Evolutionary conservation across 2,329 filamentous ascomycete genomes (phyloP), one percentile per base, ranked within the genome.

Genomic region (Westerdykella aurantiaca): DNA sequence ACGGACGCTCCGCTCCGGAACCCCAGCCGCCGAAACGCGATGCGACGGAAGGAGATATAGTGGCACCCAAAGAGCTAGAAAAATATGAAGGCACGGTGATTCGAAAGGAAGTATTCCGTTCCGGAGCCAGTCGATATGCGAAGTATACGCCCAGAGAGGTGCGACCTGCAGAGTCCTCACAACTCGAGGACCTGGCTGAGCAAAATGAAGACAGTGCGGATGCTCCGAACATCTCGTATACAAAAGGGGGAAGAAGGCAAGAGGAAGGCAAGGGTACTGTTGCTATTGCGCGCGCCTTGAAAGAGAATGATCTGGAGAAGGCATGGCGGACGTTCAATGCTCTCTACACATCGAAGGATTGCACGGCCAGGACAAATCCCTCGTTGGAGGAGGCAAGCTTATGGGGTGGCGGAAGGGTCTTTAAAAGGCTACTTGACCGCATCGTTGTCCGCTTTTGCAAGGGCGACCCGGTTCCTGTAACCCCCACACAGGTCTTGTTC

Each of bases 321-420:
- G 62, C 63, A 5, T 69, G 64, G 64, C 14, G 23, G 2, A 14
- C 49, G 5, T 66, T 68, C 46, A 40, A 57, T 13, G 21, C 45
- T 12, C 54, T 44, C n/a, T 69, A 59, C 38, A 51, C 51, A 6
- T 56, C 57, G 12, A 57, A 47, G 25, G 59, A 60, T 25, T 60
- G 60, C 38, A 47, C 53, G n/a, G 61, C 64, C 23, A 40, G 67
- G 9, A 52, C 39, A 5, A 42, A 56, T 6, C 58, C 60, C 6
- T 42, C 49, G 2, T 38, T 48, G 10, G 21, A 44, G 13, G 62
- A 65, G 37, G 31, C 60, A 6, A 29, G 33, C 11, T 34, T 57
- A 1, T 16, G 61, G n/a, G 45, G 42, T 11, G 44, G 51, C 7
- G 52, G 52, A 11, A 42, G 34, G 4, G 38, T 66, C 5, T 68